A percentile compares a stretch with the other conserved stretches of the same genome.
Evolutionary conservation across 192 early-diverging fungal species (phyloP).

Genomic region (Gonapodya sp.): DNA sequence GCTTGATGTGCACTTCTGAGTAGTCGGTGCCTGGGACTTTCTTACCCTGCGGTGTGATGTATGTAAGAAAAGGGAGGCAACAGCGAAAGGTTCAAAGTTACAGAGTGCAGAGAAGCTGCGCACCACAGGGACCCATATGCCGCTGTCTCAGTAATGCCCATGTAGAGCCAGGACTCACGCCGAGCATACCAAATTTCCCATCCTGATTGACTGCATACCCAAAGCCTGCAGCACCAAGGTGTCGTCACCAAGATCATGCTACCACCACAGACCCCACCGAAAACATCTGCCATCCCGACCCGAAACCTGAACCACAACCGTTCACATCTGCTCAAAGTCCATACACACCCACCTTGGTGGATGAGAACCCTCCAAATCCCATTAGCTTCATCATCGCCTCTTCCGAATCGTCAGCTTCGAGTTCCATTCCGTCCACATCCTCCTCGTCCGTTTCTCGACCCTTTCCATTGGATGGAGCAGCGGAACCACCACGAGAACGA

Average conservation of each 20-base stretch:
- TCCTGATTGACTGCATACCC: too few relatives aligned
- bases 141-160: too few relatives aligned
- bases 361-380: slow-evolving; percentile 82
- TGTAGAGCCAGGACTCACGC: too few relatives aligned
- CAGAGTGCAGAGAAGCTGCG: too few relatives aligned
- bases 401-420: slow-evolving; percentile 39
- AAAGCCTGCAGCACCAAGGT: too few relatives aligned
- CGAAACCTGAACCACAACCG: background rate
- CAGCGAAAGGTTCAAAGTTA: too few relatives aligned
- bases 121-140: too few relatives aligned
- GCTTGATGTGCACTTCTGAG: slow-evolving; percentile 69
- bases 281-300: background rate
- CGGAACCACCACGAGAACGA: too few relatives aligned
- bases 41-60: slow-evolving; percentile 41
- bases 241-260: too few relatives aligned
- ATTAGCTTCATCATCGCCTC: slow-evolving; percentile 73
- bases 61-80: background rate
- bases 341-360: slow-evolving; percentile 56
- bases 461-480: background rate
- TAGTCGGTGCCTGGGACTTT: slow-evolving; percentile 64
- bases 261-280: background rate
- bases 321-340: background rate
- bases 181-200: too few relatives aligned
- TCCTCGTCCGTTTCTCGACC: too few relatives aligned
- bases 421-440: slow-evolving; percentile 1